Base-by-base conservation (phyloP, 331 rosid genomes). In the Erythrophleum ivorense region DNA sequence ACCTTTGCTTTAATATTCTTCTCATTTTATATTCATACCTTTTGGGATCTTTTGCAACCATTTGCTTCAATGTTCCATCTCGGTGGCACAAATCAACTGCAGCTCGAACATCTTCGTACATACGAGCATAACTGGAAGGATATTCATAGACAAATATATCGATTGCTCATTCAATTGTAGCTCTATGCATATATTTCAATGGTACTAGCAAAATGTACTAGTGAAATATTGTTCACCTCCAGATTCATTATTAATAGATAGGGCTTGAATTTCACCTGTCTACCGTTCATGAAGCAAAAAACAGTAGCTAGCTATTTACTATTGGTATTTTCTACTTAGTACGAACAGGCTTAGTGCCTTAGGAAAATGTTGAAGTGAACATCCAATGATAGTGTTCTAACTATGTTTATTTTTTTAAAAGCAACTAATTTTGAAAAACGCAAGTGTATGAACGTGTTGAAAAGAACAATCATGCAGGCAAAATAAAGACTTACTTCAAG, bases 31-130 rank as follows among this genome's bases (percentile, higher is more conserved):
- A 43, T 78, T 71, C 84, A 57, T 77, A 92, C 97, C 85, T 84
- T 85, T 85, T 85, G 57, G 97, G 97, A 79, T 92, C 90, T 45
- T 78, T 64, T 33, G 97, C 97, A 71, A 92, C 97, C 93, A 88
- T 85, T 86, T 86, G 89, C 92, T 92, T 90, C 77, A 92, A 84
- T 69, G 95, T 92, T 81, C 95, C 95, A 75, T 92, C 97, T 31
- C 97, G 97, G 81, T 92, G 97, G 78, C 97, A 92, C 86, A 91
- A 80, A 84, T 92, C 97, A 78, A 92, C 92, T 24, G 97, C 97
- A 64, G 91, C 90, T 85, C 95, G 87, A 76, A 92, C 91, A 89
- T 92, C 97, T 91, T 84, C 89, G 85, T 92, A 90, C 79, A 92
- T 84, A 18, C 84, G 73, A 81, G 93, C 85, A 48, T 91, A 92